phyloP scores from a whole-genome alignment of 345 rosid species.

The Rhodamnia argentea region DNA sequence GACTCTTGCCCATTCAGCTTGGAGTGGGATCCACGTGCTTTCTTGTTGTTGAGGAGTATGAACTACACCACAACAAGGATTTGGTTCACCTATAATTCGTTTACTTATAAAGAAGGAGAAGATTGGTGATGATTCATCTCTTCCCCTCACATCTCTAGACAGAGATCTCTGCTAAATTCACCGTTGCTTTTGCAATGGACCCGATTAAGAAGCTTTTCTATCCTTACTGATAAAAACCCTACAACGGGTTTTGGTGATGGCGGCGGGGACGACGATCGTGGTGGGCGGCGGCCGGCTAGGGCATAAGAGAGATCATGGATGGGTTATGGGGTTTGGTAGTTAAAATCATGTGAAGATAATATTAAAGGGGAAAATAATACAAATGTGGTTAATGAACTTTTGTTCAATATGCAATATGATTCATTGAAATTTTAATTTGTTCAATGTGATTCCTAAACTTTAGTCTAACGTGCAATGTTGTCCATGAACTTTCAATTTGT shows the following conservation, averaged over 20 bases:
- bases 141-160: background rate
- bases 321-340: background rate
- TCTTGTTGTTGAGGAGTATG: too few species aligned
- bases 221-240: background rate
- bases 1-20: too few species aligned
- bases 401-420: too few species aligned
- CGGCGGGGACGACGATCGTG: background rate
- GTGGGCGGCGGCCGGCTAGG: background rate
- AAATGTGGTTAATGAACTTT: too few species aligned
- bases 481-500: too few species aligned
- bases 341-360: background rate
- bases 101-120: background rate
- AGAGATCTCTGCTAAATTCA: background rate
- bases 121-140: background rate
- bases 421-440: too few species aligned
- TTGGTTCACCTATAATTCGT: background rate
- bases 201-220: background rate
- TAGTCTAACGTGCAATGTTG: too few species aligned
- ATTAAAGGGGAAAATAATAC: background rate
- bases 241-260: background rate
- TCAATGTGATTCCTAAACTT: too few species aligned
- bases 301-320: background rate
- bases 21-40: too few species aligned
- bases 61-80: background rate
- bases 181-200: background rate